Evolutionary conservation across 2,329 filamentous ascomycete genomes (phyloP).

Genomic region (Diaporthe destruens): DNA sequence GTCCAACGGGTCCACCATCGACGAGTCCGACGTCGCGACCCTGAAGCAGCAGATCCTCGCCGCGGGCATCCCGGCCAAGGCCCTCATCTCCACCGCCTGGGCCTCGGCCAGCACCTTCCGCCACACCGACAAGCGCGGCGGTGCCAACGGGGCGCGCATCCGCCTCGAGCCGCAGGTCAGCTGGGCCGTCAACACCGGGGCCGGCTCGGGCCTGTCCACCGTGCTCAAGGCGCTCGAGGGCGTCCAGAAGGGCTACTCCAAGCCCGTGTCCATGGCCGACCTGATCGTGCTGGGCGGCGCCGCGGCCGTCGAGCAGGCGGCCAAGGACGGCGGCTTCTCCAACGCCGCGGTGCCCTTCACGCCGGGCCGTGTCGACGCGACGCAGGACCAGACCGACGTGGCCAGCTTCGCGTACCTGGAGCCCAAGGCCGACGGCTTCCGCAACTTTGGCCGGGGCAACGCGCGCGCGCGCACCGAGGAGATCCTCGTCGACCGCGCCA

Average conservation of each 20-base stretch:
- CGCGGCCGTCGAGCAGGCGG: constrained; percentile 78
- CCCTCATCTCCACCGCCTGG: constrained; percentile 75
- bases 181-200: constrained; percentile 81
- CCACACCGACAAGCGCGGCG: constrained; percentile 80
- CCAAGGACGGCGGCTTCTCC: constrained; percentile 48
- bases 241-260: constrained; percentile 55
- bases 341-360: constrained; percentile 74
- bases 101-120: constrained; percentile 77
- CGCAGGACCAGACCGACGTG: constrained; percentile 76
- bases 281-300: constrained; percentile 77
- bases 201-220: constrained; percentile 71
- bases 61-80: constrained; percentile 65
- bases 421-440: constrained; percentile 77
- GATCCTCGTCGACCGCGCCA: constrained; percentile 75
- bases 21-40: constrained; percentile 67
- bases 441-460: constrained; percentile 76
- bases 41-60: constrained; percentile 76
- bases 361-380: constrained; percentile 76
- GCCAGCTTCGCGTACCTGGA: constrained; percentile 73
- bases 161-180: constrained; percentile 75
- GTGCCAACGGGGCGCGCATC: constrained; percentile 81
- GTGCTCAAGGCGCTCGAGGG: constrained; percentile 65
- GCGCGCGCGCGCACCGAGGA: constrained; percentile 73
- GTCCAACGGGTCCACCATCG: constrained; percentile 66
- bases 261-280: constrained; percentile 79